Evolutionary conservation across 2,329 filamentous ascomycete species (phyloP).

Genomic region (Fusarium begoniae): DNA sequence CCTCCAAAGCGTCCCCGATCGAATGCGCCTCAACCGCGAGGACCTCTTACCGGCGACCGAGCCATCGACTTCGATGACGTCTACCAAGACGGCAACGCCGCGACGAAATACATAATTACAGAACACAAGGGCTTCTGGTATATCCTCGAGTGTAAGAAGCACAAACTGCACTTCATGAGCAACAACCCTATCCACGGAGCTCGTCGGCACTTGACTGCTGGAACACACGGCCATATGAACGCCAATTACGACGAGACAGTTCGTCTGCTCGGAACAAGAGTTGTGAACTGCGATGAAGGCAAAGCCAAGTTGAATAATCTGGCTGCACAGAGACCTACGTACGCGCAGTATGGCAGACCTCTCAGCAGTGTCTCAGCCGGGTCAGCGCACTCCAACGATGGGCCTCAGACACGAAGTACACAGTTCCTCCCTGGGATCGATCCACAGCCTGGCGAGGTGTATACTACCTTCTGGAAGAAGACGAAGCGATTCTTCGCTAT

Average conservation of each 20-base stretch:
- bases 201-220: not conserved
- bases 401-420: not conserved
- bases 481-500: not conserved
- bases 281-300: rapidly evolving
- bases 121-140: not conserved
- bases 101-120: not conserved
- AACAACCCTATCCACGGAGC: not conserved
- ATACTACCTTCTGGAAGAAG: not conserved
- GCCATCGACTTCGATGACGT: conserved; percentile 4
- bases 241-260: not conserved
- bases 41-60: not conserved
- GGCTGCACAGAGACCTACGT: not conserved
- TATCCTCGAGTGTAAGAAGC: conserved; percentile 9
- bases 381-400: not conserved
- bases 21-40: not conserved
- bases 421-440: not conserved
- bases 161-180: not conserved
- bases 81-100: conserved; percentile 9
- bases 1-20: not conserved
- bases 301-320: not conserved
- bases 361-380: not conserved
- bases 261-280: rapidly evolving
- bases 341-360: not conserved
- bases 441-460: conserved; percentile 9
- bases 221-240: not conserved